Base-by-base conservation (phyloP, 192 early-diverging fungal genomes). In the Backusella macrospora region DNA sequence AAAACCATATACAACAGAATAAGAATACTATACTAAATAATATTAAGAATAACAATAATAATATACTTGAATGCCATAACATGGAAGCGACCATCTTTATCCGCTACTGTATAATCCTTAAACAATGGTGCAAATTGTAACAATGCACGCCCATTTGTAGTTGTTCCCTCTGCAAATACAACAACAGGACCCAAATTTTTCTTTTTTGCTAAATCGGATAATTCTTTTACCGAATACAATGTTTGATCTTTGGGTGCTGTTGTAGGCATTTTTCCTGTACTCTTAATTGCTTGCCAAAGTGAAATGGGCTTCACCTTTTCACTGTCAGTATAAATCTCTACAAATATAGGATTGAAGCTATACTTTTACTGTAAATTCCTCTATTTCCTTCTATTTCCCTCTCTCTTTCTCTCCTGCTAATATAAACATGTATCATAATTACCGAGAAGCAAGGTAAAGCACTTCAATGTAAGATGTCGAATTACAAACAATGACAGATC, bases 381-480 rank as follows among this genome's bases (percentile, higher is more conserved):
- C 49, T 3, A 52, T 23, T n/a, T 4, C 4, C 15, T 12, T 40
- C 39, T 67, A 4, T 9, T 15, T 26, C 6, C 42, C 5, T 62
- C 34, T 46, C 1, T 62, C 26, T 13, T 37, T 69, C 23, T 14
- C 6, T 67, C 49, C 12, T 34, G 1, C 29, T 2, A 34, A 34
- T 34, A 34, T 34, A 34, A 34, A 34, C 29, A 43, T 64, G 12
- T 8, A 16, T 39, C 13, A 10, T 45, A 26, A 15, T 45, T 87
- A 94, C 86, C 80, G 76, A 55, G 84, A 89, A 6, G 88, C 83
- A 9, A 96, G 68, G 34, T 93, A 95, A 40, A 96, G 48, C 8
- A 96, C 68, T 45, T 96, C 95, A 23, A 96, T 80, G 73, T 96
- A 96, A 10, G 94, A 96, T 4, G 83, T 83, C 79, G 92, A 94